These are phyloP conservation scores for Tolypocladium paradoxum DNA, from an alignment of 2,329 filamentous ascomycete genomes.

Conservation along the genomic window DNA sequence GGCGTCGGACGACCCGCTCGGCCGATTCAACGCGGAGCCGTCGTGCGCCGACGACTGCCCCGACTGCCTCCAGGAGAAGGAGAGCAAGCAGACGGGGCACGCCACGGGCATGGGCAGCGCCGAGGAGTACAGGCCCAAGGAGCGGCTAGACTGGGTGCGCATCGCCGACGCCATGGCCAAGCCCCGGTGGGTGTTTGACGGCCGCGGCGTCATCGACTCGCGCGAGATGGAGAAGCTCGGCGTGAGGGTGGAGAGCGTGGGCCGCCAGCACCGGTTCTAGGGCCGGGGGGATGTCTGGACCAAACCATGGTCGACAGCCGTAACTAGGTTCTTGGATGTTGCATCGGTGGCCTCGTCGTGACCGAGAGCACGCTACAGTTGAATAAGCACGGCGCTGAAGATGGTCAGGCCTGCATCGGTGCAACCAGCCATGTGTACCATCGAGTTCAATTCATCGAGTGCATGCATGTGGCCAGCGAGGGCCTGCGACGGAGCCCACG, in stretches of 20 bases:
- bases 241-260: slow-evolving; percentile 41
- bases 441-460: background rate
- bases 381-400: slow-evolving; percentile 14
- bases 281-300: slow-evolving; percentile 11
- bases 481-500: no score
- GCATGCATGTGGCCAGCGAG: no score
- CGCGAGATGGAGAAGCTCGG: slow-evolving; percentile 37
- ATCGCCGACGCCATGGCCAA: slow-evolving; percentile 38
- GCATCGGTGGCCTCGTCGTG: slow-evolving; percentile 3
- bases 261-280: slow-evolving; percentile 33
- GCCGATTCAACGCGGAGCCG: slow-evolving; percentile 33
- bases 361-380: slow-evolving; percentile 10
- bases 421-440: background rate
- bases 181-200: slow-evolving; percentile 47
- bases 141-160: slow-evolving; percentile 39
- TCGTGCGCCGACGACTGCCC: slow-evolving; percentile 34
- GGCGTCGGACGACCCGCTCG: slow-evolving; percentile 31
- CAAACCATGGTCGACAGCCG: slow-evolving; percentile 4
- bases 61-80: slow-evolving; percentile 34
- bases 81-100: slow-evolving; percentile 26
- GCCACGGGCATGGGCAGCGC: slow-evolving; percentile 31
- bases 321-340: background rate
- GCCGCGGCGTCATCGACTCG: slow-evolving; percentile 41
- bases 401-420: background rate
- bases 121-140: slow-evolving; percentile 35